phyloP scores from a whole-genome alignment of 1,284 basidiomycete genomes.

The Ustilago trichophora region DNA sequence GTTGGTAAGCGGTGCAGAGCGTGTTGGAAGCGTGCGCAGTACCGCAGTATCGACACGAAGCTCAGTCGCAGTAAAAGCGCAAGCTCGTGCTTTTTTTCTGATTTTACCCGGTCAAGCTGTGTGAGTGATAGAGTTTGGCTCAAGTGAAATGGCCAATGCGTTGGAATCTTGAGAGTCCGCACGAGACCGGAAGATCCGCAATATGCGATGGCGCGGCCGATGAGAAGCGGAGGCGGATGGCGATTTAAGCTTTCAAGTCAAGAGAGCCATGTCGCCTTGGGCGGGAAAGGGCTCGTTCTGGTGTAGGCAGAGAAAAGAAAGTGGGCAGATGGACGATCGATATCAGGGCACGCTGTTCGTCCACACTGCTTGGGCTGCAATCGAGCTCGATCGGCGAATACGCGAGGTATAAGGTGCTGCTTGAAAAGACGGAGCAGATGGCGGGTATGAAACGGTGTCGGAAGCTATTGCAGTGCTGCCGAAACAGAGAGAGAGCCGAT shows the following conservation, averaged over 20 bases:
- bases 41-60: conserved; percentile 1
- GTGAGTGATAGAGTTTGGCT: conserved; percentile 5
- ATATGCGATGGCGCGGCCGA: conserved; percentile 10
- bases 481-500: too few relatives aligned
- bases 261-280: conserved; percentile 13
- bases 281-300: too few relatives aligned
- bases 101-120: conserved; percentile 5
- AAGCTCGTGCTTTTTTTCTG: conserved; percentile 1
- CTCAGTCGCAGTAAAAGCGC: conserved; percentile 5
- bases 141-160: conserved; percentile 7
- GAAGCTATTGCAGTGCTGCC: too few relatives aligned
- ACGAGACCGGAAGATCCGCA: conserved; percentile 13
- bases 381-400: not conserved
- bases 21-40: conserved; percentile 6
- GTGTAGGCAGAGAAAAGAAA: too few relatives aligned
- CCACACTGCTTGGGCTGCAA: too few relatives aligned
- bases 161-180: not conserved
- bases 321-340: too few relatives aligned
- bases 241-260: conserved; percentile 3
- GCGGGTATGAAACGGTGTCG: not conserved
- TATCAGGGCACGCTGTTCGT: too few relatives aligned
- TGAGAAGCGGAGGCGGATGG: not conserved
- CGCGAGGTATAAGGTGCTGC: conserved; percentile 1
- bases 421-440: not conserved
- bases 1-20: too few relatives aligned